Base-by-base conservation (phyloP, 2,329 filamentous ascomycete species). In the Mycosphaerella arachidis region DNA sequence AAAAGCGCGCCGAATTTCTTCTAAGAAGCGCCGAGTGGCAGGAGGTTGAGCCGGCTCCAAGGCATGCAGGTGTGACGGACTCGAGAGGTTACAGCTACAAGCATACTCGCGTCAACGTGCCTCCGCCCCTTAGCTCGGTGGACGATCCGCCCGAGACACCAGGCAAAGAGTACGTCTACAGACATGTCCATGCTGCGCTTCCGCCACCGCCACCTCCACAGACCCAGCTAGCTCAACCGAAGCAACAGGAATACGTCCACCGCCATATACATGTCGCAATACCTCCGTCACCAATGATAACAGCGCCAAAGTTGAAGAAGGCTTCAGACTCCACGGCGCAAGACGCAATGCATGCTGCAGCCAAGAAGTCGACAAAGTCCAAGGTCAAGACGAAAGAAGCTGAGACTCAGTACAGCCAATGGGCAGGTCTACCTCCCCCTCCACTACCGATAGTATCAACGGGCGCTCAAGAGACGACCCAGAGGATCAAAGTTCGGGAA, bases 21-120 rank as follows among this genome's bases (percentile, higher is more conserved):
- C 58, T 67, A 20, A 59, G 65, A 12, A 57, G 59, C 20, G 64
- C 65, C 20, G 68, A 66, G 9, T 64, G 66, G 52, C 56, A 67
- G 33, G 69, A 69, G 52, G 37, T 64, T 7, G 62, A 56, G 52
- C 57, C 59, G 18, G n/a, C 53, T 52, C 55, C 48, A 18, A 56
- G 53, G 24, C 27, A 57, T 13, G 55, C 27, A 46, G 50, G 57
- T 20, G 46, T 55, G 20, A 16, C 16, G 40, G 13, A 43, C 40
- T 43, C 8, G 40, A 43, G 40, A 8, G 16, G 18, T 18, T 16
- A 43, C 24, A n/a, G n/a, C n/a, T n/a, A 43, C 24, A n/a, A 30
- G 29, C 24, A 52, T 8, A 33, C 12, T 16, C 29, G 48, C 16
- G 24, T 30, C 48, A 20, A 52, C 10, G 24, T 31, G 16, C 31